phyloP scores from a whole-genome alignment of 768 basidiomycete genomes.

The Rhizopogon salebrosus region DNA sequence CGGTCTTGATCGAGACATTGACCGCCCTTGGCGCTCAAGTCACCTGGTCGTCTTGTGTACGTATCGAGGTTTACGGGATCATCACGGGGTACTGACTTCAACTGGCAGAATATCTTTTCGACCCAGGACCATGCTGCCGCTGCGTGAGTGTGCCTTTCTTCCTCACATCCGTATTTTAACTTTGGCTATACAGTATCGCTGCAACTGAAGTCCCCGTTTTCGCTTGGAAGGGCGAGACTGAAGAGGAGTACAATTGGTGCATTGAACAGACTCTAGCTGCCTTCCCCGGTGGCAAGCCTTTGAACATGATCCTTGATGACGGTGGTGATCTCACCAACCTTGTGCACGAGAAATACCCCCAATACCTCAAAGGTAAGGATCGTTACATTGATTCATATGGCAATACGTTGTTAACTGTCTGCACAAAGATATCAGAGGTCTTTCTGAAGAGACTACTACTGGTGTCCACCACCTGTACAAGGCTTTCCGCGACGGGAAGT shows the following conservation, averaged over 20 bases:
- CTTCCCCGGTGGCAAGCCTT: constrained; percentile 77
- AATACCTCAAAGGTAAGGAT: constrained; percentile 66
- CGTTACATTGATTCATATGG: not conserved
- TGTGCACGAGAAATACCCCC: constrained; percentile 95
- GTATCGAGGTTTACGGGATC: constrained; percentile 22
- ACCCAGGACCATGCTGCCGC: constrained; percentile 99
- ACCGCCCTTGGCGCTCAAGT: constrained; percentile 94
- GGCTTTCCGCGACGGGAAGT: constrained; percentile 90
- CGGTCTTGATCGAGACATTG: constrained; percentile 97
- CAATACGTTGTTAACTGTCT: constrained; percentile 6
- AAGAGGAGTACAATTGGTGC: constrained; percentile 98
- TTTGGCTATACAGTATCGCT: constrained; percentile 60
- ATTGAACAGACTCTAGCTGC: constrained; percentile 90
- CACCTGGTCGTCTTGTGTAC: constrained; percentile 95
- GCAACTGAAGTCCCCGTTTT: constrained; percentile 98
- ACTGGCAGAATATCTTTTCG: constrained; percentile 90
- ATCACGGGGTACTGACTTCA: not conserved
- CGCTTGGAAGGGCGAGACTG: constrained; percentile 99
- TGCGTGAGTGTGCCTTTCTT: constrained; percentile 51
- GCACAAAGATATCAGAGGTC: constrained; percentile 71
- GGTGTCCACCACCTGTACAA: constrained; percentile 99
- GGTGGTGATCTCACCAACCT: constrained; percentile 94
- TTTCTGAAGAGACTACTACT: constrained; percentile 99
- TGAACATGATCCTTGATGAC: constrained; percentile 99
- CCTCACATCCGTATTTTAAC: constrained; percentile 1